Evolutionary conservation across 2,329 filamentous ascomycete genomes (phyloP), one percentile per base, ranked within the genome.

Genomic region (Aspergillus intermedius): DNA sequence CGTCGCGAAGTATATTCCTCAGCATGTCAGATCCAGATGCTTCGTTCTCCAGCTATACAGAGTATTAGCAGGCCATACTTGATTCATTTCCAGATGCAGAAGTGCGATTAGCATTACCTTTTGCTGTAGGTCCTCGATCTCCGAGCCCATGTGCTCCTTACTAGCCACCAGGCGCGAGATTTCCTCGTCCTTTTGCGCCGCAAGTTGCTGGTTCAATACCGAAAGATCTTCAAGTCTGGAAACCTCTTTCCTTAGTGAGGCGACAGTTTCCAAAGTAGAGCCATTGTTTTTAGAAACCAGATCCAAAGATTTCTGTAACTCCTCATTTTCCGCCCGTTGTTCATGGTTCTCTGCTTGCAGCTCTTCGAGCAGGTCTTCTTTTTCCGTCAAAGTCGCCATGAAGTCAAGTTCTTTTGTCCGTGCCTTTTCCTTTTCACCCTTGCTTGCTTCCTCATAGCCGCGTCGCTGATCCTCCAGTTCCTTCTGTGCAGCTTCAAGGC

Each of bases 341-440:
- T 47, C 42, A 39, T 55, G 54, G 4, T 72, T 48, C 22, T 68
- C 56, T 41, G 70, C 63, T 22, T 73, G 66, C 10, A 72, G 54
- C 37, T 71, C 67, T 22, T 74, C 72, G 4, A 75, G 47, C 5
- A 65, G 61, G 47, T 77, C 74, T 28, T 76, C 70, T 48, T 71
- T 74, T 17, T 68, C 69, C 1, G 72, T 72, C 4, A 72, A 49
- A 6, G 60, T 66, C 35, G 73, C 68, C 19, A 71, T 64, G 21
- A 72, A 60, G 28, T 71, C 67, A 3, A 78, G 53, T 41, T 80
- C 72, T 49, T 61, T 61, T 7, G 61, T 61, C 28, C 66, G 63
- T 9, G 61, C 54, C 4, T 51, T 60, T 44, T 70, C 64, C 39
- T 54, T 56, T 40, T 63, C 62, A 2, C 30, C 32, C 5, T 51